Conservation (phyloP, 73 alveolate genomes). For the Tetrahymena malaccensis region DNA sequence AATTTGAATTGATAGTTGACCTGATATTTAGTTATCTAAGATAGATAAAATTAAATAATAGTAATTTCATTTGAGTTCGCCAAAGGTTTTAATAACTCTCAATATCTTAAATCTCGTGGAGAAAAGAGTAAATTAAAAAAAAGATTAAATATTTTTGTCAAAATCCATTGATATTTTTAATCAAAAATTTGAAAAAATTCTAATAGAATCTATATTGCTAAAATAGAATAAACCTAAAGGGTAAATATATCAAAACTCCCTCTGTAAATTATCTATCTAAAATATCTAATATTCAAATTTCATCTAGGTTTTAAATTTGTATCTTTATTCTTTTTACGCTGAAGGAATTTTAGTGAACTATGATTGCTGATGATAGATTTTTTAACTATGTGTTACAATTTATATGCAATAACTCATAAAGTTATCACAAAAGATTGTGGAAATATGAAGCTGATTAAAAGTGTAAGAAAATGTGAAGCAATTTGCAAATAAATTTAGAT, state of each 20-base stretch:
- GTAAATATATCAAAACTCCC: not conserved
- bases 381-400: not conserved
- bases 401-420: not conserved
- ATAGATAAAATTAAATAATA: not conserved
- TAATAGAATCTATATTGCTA: not conserved
- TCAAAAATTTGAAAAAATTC: not conserved
- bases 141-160: not conserved
- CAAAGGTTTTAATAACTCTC: not conserved
- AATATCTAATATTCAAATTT: too few relatives aligned
- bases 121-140: not conserved
- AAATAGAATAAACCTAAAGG: not conserved
- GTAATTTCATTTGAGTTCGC: not conserved
- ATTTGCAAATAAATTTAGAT: not conserved
- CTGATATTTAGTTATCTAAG: not conserved
- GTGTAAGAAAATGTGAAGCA: not conserved
- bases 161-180: not conserved
- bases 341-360: not conserved
- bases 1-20: not conserved
- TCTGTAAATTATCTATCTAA: not conserved
- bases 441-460: not conserved
- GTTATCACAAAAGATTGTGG: not conserved
- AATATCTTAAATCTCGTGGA: not conserved
- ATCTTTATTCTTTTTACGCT: not conserved
- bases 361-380: not conserved
- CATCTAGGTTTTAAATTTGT: not conserved